A percentile compares a stretch with the other conserved stretches of the same genome.
phyloP scores from a whole-genome alignment of 1,139 yeast genomes.

The Yamadazyma spencermartinsiae region DNA sequence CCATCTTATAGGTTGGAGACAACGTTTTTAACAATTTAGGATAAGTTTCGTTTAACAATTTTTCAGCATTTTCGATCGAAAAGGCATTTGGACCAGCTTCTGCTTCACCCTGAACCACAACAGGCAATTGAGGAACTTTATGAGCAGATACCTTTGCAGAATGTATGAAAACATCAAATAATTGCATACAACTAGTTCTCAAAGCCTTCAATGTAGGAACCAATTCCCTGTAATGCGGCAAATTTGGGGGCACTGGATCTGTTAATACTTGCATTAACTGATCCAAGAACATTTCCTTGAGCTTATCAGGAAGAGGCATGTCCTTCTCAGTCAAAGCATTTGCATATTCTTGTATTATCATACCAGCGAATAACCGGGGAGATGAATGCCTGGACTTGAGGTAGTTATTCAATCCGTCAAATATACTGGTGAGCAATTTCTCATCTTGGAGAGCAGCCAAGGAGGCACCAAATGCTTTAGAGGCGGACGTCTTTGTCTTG shows the following conservation, averaged over 20 bases:
- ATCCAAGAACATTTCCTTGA: slow-evolving; percentile 24
- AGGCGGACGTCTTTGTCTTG: slow-evolving; percentile 74
- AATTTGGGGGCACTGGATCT: slow-evolving; percentile 33
- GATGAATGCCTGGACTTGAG: slow-evolving; percentile 71
- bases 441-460: slow-evolving; percentile 55
- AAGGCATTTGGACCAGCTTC: slow-evolving; percentile 97
- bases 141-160: slow-evolving; percentile 73
- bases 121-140: slow-evolving; percentile 81
- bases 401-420: slow-evolving; percentile 40
- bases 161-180: slow-evolving; percentile 75
- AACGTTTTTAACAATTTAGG: slow-evolving; percentile 63
- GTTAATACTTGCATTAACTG: slow-evolving; percentile 39
- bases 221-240: slow-evolving; percentile 74
- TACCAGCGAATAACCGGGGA: slow-evolving; percentile 70
- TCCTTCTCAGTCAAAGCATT: slow-evolving; percentile 26
- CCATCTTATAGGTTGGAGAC: slow-evolving; percentile 70
- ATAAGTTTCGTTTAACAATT: slow-evolving; percentile 64
- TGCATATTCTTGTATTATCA: slow-evolving; percentile 73
- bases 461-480: slow-evolving; percentile 74
- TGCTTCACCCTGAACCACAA: slow-evolving; percentile 89
- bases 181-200: slow-evolving; percentile 82
- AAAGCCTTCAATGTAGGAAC: slow-evolving; percentile 85
- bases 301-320: slow-evolving; percentile 14
- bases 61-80: slow-evolving; percentile 73
- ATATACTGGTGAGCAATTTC: slow-evolving; percentile 33